Percentiles rank a stretch among this genome's conserved stretches.
Evolutionary conservation across 768 basidiomycete species (phyloP).

Genomic region (Boletus bicolor): DNA sequence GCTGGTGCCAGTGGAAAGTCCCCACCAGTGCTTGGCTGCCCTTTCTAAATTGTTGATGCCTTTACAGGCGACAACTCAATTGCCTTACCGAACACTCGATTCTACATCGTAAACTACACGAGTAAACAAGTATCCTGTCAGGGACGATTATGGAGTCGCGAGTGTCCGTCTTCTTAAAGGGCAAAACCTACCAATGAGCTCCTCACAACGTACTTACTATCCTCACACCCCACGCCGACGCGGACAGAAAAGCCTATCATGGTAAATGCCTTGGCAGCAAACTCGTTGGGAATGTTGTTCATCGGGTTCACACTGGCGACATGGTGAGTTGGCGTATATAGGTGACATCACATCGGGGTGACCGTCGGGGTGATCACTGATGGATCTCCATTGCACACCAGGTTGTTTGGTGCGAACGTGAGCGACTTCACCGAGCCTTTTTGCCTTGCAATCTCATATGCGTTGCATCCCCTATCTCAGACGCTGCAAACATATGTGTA

Average conservation of each 20-base stretch:
- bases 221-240: neutral
- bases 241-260: neutral
- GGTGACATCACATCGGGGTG: neutral
- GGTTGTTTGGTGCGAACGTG: slow-evolving; percentile 16
- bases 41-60: too few species aligned
- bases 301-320: slow-evolving; percentile 14
- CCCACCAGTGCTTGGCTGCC: too few species aligned
- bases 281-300: slow-evolving; percentile 11
- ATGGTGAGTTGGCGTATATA: neutral
- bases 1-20: too few species aligned
- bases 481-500: slow-evolving; percentile 7
- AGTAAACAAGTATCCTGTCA: neutral
- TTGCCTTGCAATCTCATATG: neutral
- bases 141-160: neutral
- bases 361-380: neutral
- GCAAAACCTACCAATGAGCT: neutral
- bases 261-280: neutral
- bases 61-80: too few species aligned
- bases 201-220: neutral
- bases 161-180: neutral
- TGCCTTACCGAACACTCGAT: neutral
- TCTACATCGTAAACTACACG: neutral
- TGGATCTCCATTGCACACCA: neutral
- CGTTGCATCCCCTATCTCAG: neutral
- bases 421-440: neutral